Conservation (phyloP, 2,329 filamentous ascomycete species). For the Endothia cerciana region DNA sequence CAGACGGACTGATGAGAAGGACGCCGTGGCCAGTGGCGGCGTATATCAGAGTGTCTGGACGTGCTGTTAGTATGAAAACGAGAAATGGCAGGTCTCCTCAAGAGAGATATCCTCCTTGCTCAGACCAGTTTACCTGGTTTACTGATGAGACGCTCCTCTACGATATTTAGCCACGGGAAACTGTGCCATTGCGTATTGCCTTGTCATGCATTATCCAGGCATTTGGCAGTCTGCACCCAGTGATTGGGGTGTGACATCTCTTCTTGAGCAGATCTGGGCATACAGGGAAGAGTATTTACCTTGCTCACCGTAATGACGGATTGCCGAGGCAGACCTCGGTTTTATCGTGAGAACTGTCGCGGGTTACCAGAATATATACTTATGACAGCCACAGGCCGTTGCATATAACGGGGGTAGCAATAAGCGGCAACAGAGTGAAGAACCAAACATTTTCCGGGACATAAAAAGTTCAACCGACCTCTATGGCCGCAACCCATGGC, state of each 20-base stretch:
- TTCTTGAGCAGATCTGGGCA: not conserved
- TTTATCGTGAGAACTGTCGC: slow-evolving; percentile 63
- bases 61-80: slow-evolving; percentile 9
- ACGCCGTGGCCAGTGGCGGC: slow-evolving; percentile 63
- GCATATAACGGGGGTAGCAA: not conserved
- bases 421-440: not conserved
- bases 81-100: not conserved
- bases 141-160: not conserved
- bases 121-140: not conserved
- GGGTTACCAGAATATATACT: slow-evolving; percentile 32
- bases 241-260: not conserved
- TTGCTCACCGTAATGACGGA: slow-evolving; percentile 74
- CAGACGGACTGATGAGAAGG: slow-evolving; percentile 59
- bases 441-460: too few species aligned
- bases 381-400: not conserved
- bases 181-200: not conserved
- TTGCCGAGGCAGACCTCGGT: slow-evolving; percentile 62
- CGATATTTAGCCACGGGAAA: not conserved
- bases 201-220: not conserved
- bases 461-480: too few species aligned
- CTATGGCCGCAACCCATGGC: too few species aligned
- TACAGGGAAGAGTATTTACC: slow-evolving; percentile 44
- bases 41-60: slow-evolving; percentile 69
- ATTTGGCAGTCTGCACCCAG: not conserved
- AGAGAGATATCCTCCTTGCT: not conserved